Base-by-base conservation (phyloP, 202 grass and related monocot species). In the Carex arenaria region DNA sequence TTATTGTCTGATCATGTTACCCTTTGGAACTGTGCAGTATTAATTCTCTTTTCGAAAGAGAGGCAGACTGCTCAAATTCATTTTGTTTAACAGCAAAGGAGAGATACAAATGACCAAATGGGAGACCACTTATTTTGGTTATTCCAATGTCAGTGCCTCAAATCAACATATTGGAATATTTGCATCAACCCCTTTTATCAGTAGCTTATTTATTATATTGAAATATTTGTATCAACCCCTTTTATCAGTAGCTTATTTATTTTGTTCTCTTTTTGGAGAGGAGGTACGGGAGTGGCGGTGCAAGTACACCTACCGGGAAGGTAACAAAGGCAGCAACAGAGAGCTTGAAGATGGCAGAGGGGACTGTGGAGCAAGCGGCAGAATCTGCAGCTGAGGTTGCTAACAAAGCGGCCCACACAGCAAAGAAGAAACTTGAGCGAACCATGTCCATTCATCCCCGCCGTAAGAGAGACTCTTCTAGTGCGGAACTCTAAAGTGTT, bases 321-420 rank as follows among this genome's bases (percentile, higher is more conserved):
- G 85, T 97, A 83, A 82, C 70, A 38, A 22, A 38, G 68, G 91
- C 84, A 30, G 89, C 88, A 0, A 82, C 65, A 78, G 83, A 84
- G 80, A 90, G 80, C 71, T 69, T 94, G 43, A 88, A 89, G 80
- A 87, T 89, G 81, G 78, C 88, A 13, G 91, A 90, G 79, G 86
- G 68, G 80, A 51, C 86, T 38, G 84, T 90, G 55, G 83, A 79
- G 85, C 84, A 89, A 3, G 30, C 81, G 3, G 94, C 94, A 5
- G 86, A 84, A 83, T 87, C 89, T 20, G 92, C 94, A 34, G 94
- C 86, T 26, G 43, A 72, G 55, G 82, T 81, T 14, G 86, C 89
- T 10, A 82, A 82, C 61, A 88, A 90, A 53, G 78, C 83, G 0
- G 42, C 90, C 1, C 83, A 87, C 64, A 87, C 77, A 84, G 82